phyloP scores from a whole-genome alignment of 306 rosid genomes.

The Acacia crassicarpa region DNA sequence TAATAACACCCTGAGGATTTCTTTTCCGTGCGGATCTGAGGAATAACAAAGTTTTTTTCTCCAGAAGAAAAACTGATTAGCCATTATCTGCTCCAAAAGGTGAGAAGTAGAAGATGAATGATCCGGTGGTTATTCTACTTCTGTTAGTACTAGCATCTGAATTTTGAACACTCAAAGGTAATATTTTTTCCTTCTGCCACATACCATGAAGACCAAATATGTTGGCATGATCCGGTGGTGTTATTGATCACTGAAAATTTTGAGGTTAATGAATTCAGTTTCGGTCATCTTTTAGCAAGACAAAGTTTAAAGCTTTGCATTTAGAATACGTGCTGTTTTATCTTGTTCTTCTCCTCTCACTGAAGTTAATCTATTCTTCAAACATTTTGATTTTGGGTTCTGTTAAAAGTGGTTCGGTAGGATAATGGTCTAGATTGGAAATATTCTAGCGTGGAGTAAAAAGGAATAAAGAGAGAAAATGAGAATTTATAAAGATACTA shows the following conservation, averaged over 20 bases:
- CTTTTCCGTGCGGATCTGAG: conserved; percentile 29
- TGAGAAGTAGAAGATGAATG: background rate
- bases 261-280: background rate
- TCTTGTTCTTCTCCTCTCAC: background rate
- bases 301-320: background rate
- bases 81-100: background rate
- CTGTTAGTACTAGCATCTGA: background rate
- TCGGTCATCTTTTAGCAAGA: background rate
- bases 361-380: background rate
- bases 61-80: background rate
- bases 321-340: background rate
- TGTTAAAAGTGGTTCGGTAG: too few relatives aligned
- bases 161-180: background rate
- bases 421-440: too few relatives aligned
- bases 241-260: conserved; percentile 12
- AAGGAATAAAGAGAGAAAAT: background rate
- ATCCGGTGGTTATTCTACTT: background rate
- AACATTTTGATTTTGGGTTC: background rate
- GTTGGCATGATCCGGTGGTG: background rate
- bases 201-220: background rate
- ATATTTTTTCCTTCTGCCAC: background rate
- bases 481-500: too few relatives aligned
- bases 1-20: conserved; percentile 40
- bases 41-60: conserved; percentile 15
- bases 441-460: too few relatives aligned